Evolutionary conservation across 331 rosid genomes (phyloP).

Genomic region (Saraca asoca): DNA sequence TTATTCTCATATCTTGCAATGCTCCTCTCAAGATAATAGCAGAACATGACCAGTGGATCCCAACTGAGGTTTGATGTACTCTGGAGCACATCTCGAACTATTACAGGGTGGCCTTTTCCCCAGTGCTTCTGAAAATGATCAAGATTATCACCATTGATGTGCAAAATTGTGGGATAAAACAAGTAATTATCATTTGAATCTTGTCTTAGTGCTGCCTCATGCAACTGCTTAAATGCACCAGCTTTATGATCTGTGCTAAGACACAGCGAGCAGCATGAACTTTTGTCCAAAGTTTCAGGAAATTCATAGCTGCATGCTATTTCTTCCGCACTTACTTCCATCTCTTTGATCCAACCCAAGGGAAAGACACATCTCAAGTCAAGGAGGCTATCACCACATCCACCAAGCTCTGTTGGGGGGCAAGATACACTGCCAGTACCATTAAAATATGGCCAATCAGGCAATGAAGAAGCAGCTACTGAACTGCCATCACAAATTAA

Average conservation of each 20-base stretch:
- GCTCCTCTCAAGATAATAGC: slow-evolving; percentile 78
- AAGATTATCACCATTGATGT: slow-evolving; percentile 56
- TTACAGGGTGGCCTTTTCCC: slow-evolving; percentile 92
- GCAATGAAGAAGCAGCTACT: slow-evolving; percentile 35
- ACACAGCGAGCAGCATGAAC: slow-evolving; percentile 73
- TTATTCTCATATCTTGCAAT: slow-evolving; percentile 68
- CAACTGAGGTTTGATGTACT: slow-evolving; percentile 63
- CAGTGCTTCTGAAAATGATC: slow-evolving; percentile 98
- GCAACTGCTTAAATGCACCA: slow-evolving; percentile 51
- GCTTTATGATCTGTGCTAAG: slow-evolving; percentile 50
- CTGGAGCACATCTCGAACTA: slow-evolving; percentile 68
- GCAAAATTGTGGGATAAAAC: slow-evolving; percentile 63
- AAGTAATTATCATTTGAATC: slow-evolving; percentile 74
- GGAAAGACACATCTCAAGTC: slow-evolving; percentile 77
- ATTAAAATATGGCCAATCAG: neutral
- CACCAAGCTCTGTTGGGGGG: slow-evolving; percentile 66
- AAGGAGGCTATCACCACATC: slow-evolving; percentile 76
- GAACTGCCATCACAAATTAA: slow-evolving; percentile 31
- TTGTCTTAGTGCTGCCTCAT: slow-evolving; percentile 71
- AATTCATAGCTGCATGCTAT: slow-evolving; percentile 96
- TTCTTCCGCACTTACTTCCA: slow-evolving; percentile 92
- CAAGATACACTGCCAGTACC: slow-evolving; percentile 53
- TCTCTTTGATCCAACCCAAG: slow-evolving; percentile 71
- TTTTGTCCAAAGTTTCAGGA: slow-evolving; percentile 79
- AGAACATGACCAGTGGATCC: slow-evolving; percentile 87